Evolutionary conservation across 2,329 filamentous ascomycete genomes (phyloP).

Genomic region (Aspergillus chevalieri): DNA sequence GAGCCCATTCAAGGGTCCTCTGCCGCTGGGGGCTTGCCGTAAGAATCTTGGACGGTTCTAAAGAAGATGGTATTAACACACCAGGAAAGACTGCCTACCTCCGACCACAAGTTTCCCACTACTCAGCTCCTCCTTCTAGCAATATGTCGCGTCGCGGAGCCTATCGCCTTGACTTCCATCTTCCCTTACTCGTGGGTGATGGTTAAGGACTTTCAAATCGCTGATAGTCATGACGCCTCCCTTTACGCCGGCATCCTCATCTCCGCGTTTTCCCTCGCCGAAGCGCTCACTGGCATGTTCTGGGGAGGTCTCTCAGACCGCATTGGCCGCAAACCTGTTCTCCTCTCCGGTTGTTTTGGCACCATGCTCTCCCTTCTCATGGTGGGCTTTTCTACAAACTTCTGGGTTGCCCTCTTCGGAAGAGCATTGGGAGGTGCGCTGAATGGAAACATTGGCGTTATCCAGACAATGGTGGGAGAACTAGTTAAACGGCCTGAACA

Average conservation of each 20-base stretch:
- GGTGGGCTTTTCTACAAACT: conserved; percentile 75
- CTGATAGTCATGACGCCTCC: conserved; percentile 67
- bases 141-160: conserved; percentile 86
- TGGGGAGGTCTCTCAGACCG: conserved; percentile 81
- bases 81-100: conserved; percentile 47
- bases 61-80: conserved; percentile 57
- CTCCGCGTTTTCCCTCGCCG: conserved; percentile 75
- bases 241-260: conserved; percentile 86
- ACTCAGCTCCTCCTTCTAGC: conserved; percentile 84
- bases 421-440: conserved; percentile 72
- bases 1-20: not conserved
- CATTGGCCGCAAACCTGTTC: conserved; percentile 76
- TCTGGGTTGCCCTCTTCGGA: conserved; percentile 74
- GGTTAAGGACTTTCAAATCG: conserved; percentile 68
- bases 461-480: conserved; percentile 90
- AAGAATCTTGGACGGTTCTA: conserved; percentile 46
- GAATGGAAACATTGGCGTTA: conserved; percentile 87
- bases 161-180: conserved; percentile 86
- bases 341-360: conserved; percentile 73
- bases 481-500: conserved; percentile 76
- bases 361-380: conserved; percentile 77
- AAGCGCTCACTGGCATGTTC: conserved; percentile 77
- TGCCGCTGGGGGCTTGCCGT: conserved; percentile 33
- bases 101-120: conserved; percentile 70
- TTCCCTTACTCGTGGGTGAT: conserved; percentile 87